Percentiles rank a stretch among this genome's conserved stretches.
These are phyloP conservation scores for Globisporangium spiculum DNA, from an alignment of 352 stramenopile species.

Conservation along the genomic window DNA sequence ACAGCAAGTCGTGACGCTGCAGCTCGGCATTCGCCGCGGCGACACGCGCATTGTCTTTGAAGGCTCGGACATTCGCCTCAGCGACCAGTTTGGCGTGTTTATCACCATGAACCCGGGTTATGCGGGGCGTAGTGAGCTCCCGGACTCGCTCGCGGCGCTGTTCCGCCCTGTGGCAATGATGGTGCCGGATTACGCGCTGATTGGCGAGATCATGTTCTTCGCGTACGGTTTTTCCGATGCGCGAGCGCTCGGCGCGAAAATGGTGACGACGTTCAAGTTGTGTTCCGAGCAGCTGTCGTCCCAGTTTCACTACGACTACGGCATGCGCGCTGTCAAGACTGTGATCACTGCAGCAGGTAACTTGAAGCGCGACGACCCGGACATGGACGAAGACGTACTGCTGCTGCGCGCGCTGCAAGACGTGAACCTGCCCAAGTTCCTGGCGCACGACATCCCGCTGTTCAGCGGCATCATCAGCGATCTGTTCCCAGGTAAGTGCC, in stretches of 20 bases:
- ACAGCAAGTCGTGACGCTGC: slow-evolving; percentile 91
- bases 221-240: slow-evolving; percentile 77
- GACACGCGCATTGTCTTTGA: slow-evolving; percentile 92
- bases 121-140: slow-evolving; percentile 81
- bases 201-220: slow-evolving; percentile 91
- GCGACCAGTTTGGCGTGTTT: slow-evolving; percentile 89
- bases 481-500: slow-evolving; percentile 89
- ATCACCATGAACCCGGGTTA: slow-evolving; percentile 93
- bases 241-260: slow-evolving; percentile 65
- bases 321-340: slow-evolving; percentile 89
- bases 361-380: slow-evolving; percentile 88
- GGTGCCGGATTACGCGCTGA: slow-evolving; percentile 89
- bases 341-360: slow-evolving; percentile 88
- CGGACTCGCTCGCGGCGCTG: slow-evolving; percentile 80
- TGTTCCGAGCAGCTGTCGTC: slow-evolving; percentile 88
- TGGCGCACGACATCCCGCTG: slow-evolving; percentile 94
- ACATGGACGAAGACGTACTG: slow-evolving; percentile 93
- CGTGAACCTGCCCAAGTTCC: slow-evolving; percentile 95
- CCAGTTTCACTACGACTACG: slow-evolving; percentile 91
- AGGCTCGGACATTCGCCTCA: slow-evolving; percentile 93
- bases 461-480: slow-evolving; percentile 95
- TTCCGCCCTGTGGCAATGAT: slow-evolving; percentile 91
- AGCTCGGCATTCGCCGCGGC: slow-evolving; percentile 81
- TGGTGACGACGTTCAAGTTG: slow-evolving; percentile 89
- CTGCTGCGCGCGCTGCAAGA: slow-evolving; percentile 92